Conservation (phyloP, 2,329 filamentous ascomycete genomes). For the Phyllosticta capitalensis region DNA sequence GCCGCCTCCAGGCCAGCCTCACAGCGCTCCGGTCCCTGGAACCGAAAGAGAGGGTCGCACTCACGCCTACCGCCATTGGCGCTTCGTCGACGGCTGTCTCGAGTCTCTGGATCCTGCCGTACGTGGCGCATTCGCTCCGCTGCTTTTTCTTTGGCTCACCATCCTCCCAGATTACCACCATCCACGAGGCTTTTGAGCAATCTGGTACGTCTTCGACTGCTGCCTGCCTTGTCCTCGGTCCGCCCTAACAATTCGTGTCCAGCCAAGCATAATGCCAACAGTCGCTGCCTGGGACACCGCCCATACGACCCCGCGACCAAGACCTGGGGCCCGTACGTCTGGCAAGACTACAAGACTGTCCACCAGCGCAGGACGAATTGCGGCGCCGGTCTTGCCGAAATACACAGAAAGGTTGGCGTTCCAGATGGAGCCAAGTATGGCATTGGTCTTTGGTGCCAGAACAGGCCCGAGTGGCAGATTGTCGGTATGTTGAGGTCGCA, state of each 20-base stretch:
- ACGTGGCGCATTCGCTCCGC: constrained; percentile 11
- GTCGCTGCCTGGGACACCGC: constrained; percentile 68
- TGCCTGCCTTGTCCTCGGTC: too few relatives aligned
- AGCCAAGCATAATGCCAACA: constrained; percentile 49
- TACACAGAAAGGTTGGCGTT: constrained; percentile 66
- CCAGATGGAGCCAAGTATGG: constrained; percentile 54
- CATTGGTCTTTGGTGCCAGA: constrained; percentile 78
- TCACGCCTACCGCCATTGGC: constrained; percentile 75
- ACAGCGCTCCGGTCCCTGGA: constrained; percentile 67
- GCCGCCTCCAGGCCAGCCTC: constrained; percentile 67
- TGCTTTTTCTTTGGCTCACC: constrained; percentile 32
- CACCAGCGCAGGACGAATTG: constrained; percentile 71
- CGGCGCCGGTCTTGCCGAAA: constrained; percentile 73
- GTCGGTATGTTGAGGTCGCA: constrained; percentile 43
- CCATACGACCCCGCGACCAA: constrained; percentile 68
- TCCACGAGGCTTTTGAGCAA: constrained; percentile 72
- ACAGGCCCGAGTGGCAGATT: constrained; percentile 83
- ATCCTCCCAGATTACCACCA: constrained; percentile 60
- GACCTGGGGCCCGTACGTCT: constrained; percentile 67
- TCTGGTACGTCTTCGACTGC: constrained; percentile 32
- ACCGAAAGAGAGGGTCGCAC: constrained; percentile 64
- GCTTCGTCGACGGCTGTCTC: constrained; percentile 61
- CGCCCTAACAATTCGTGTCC: background rate
- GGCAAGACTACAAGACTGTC: constrained; percentile 76
- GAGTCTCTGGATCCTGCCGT: constrained; percentile 61